Conservation (phyloP, 2,329 filamentous ascomycete species). For the Colletotrichum lentis region DNA sequence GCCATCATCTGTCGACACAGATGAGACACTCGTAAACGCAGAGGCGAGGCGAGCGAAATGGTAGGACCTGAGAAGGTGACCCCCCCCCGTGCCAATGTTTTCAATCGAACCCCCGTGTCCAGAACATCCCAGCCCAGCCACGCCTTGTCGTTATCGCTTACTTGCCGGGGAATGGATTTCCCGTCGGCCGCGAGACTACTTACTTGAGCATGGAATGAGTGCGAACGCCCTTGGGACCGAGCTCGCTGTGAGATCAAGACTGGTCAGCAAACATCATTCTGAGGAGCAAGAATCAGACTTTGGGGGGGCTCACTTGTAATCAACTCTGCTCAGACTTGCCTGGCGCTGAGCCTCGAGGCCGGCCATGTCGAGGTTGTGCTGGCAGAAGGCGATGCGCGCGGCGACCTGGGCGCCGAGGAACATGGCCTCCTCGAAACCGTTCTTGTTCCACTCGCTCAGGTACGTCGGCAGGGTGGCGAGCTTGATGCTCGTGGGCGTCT, state of each 20-base stretch:
- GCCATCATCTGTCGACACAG: background rate
- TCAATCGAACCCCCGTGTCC: background rate
- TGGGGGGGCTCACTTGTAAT: conserved; percentile 65
- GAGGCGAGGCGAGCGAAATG: background rate
- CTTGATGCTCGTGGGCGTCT: conserved; percentile 87
- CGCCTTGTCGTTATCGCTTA: conserved; percentile 13
- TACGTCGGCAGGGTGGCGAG: conserved; percentile 81
- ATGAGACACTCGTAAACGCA: conserved; percentile 1
- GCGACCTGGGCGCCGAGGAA: conserved; percentile 91
- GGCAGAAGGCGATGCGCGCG: conserved; percentile 67
- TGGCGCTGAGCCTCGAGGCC: conserved; percentile 61
- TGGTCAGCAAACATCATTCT: conserved; percentile 25
- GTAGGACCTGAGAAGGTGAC: background rate
- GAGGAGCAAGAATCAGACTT: background rate
- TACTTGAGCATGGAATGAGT: conserved; percentile 63
- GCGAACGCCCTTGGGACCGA: conserved; percentile 63
- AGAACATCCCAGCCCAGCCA: background rate
- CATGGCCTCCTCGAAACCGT: conserved; percentile 78
- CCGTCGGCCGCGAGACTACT: background rate
- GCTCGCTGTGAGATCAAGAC: conserved; percentile 51
- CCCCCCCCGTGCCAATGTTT: background rate
- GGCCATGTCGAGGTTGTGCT: conserved; percentile 65
- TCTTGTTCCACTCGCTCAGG: conserved; percentile 89
- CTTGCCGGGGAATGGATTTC: background rate
- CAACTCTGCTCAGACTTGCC: conserved; percentile 66